These are phyloP conservation scores for Ophiostoma tasmaniense DNA, from an alignment of 2,329 filamentous ascomycete species.

Conservation along the genomic window DNA sequence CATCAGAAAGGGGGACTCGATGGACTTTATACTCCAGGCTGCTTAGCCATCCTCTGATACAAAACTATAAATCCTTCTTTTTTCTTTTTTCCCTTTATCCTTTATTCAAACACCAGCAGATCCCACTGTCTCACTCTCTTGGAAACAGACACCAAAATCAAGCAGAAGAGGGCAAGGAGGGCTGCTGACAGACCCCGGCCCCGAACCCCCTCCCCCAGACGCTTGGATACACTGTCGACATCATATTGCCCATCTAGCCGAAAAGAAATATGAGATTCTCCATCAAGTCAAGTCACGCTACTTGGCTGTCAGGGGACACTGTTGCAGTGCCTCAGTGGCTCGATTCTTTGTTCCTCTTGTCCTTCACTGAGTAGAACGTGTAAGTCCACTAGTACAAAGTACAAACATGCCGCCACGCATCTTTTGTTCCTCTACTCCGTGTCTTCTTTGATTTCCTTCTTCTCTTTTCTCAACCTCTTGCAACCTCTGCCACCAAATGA, in stretches of 20 bases:
- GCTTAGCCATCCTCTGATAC: not conserved
- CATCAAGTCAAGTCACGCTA: not conserved
- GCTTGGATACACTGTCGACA: not conserved
- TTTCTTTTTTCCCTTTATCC: not conserved
- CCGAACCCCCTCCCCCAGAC: not conserved
- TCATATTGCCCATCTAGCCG: not conserved
- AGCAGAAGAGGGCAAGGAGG: not conserved
- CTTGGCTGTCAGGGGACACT: slow-evolving; percentile 11
- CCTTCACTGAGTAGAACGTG: not conserved
- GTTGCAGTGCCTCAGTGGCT: not conserved
- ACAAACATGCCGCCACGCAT: not conserved
- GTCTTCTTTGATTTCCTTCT: not conserved
- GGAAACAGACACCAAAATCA: not conserved
- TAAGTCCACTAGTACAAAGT: not conserved
- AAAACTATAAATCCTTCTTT: not conserved
- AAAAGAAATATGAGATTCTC: not conserved
- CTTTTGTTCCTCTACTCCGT: not conserved
- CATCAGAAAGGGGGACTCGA: not conserved
- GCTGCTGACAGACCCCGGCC: slow-evolving; percentile 12
- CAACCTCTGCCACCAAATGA: not conserved
- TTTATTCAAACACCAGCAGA: not conserved
- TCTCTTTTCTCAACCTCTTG: not conserved
- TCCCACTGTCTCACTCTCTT: not conserved
- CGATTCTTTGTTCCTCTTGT: slow-evolving; percentile 1
- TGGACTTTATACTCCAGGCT: not conserved